Conservation (phyloP, 805 yeast species). For the Candida multigemmis region DNA sequence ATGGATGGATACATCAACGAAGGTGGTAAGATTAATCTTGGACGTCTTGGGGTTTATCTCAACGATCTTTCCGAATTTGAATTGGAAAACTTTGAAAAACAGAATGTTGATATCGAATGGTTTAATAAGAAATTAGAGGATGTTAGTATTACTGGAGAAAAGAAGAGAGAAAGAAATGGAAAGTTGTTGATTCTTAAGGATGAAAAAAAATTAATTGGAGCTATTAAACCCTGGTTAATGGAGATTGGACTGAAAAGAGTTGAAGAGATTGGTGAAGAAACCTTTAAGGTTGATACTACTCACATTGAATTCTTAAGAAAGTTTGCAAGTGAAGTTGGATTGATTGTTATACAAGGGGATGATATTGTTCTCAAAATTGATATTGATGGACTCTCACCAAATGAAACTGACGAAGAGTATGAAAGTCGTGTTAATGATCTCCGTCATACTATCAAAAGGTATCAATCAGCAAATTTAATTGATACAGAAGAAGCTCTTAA, state of each 20-base stretch:
- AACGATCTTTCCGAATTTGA: conserved; percentile 73
- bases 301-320: conserved; percentile 51
- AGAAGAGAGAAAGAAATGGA: conserved; percentile 56
- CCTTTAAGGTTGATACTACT: conserved; percentile 12
- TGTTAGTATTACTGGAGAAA: conserved; percentile 64
- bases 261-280: conserved; percentile 26
- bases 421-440: conserved; percentile 41
- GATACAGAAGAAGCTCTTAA: conserved; percentile 48
- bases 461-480: conserved; percentile 54
- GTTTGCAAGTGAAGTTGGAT: conserved; percentile 59
- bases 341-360: conserved; percentile 58
- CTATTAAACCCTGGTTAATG: conserved; percentile 42
- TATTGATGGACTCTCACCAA: conserved; percentile 63
- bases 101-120: conserved; percentile 84
- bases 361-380: conserved; percentile 56
- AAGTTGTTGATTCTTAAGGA: conserved; percentile 57
- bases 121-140: conserved; percentile 78
- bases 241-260: conserved; percentile 17
- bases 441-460: conserved; percentile 49
- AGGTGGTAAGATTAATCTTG: conserved; percentile 70
- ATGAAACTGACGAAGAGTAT: conserved; percentile 60
- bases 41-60: conserved; percentile 67
- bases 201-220: conserved; percentile 66
- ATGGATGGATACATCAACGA: conserved; percentile 82
- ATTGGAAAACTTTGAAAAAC: conserved; percentile 74